Evolutionary conservation across 768 basidiomycete species (phyloP).

Genomic region (Boletus rufocinnamomeus): DNA sequence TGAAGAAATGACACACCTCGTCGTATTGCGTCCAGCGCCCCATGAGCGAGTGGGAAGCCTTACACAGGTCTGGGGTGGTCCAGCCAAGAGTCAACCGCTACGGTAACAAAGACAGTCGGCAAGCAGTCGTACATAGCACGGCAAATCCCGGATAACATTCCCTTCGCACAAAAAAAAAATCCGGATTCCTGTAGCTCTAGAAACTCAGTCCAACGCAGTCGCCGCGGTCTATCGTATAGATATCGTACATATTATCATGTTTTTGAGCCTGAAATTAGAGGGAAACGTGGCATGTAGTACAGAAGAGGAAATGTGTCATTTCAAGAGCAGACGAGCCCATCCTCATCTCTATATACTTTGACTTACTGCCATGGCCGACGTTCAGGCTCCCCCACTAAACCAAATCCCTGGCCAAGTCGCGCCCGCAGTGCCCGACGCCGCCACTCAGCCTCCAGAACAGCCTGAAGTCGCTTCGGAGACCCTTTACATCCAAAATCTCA

Average conservation of each 20-base stretch:
- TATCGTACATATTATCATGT: background rate
- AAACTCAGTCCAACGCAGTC: background rate
- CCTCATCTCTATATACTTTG: background rate
- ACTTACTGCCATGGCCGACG: slow-evolving; percentile 38
- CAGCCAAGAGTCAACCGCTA: slow-evolving; percentile 21
- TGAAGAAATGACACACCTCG: slow-evolving; percentile 21
- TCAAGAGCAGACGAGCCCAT: slow-evolving; percentile 24
- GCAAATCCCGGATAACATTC: slow-evolving; percentile 22
- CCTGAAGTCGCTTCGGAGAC: slow-evolving; percentile 72
- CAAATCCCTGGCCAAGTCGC: slow-evolving; percentile 31
- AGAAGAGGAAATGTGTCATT: slow-evolving; percentile 20
- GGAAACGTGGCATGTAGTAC: background rate
- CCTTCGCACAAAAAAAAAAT: background rate
- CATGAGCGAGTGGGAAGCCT: slow-evolving; percentile 21
- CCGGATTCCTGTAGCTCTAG: background rate
- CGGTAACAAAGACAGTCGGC: slow-evolving; percentile 5
- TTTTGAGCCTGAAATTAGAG: background rate
- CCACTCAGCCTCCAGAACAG: slow-evolving; percentile 28
- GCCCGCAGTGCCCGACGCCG: slow-evolving; percentile 19
- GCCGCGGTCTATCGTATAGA: background rate
- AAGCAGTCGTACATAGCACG: slow-evolving; percentile 7
- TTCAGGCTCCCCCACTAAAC: slow-evolving; percentile 35
- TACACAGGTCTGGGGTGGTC: slow-evolving; percentile 18
- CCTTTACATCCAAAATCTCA: slow-evolving; percentile 93
- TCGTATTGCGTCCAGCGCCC: slow-evolving; percentile 43